Evolutionary conservation across 495 filamentous ascomycete genomes (phyloP).

Genomic region (Annulohypoxylon stygium): DNA sequence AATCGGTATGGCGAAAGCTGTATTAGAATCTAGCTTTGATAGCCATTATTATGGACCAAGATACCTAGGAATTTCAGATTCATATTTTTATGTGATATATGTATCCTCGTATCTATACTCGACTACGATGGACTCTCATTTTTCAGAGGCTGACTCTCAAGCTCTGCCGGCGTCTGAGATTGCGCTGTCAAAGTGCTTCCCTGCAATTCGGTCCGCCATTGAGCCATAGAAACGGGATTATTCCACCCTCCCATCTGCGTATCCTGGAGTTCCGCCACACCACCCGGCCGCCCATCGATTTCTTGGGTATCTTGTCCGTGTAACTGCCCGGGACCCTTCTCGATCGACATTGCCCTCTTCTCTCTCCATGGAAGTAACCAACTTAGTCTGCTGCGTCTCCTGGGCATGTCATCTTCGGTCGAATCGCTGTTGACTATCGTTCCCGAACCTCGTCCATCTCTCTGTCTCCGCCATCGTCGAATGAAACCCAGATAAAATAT

Average conservation of each 20-base stretch:
- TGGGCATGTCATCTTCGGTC: neutral
- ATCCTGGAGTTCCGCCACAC: constrained; percentile 26
- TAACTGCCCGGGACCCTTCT: neutral
- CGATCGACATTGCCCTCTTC: neutral
- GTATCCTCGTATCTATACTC: neutral
- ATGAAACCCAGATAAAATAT: neutral
- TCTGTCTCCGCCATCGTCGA: constrained; percentile 14
- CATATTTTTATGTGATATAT: neutral
- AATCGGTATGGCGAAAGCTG: too few relatives aligned
- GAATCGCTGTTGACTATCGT: neutral
- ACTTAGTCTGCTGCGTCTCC: neutral
- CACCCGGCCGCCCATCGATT: neutral
- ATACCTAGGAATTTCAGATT: neutral
- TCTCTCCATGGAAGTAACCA: neutral
- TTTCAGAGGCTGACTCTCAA: constrained; percentile 8
- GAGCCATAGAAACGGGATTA: constrained; percentile 10
- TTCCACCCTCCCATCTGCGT: constrained; percentile 17
- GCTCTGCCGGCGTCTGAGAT: constrained; percentile 3
- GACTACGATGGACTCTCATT: neutral
- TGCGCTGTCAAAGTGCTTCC: neutral
- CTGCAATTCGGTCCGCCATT: constrained; percentile 17
- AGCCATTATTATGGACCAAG: neutral
- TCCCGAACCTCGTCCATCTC: neutral
- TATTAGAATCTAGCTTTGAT: too few relatives aligned
- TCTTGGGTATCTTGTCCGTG: neutral